Conservation (phyloP, 1,284 basidiomycete species). For the Ceratobasidium sp. region DNA sequence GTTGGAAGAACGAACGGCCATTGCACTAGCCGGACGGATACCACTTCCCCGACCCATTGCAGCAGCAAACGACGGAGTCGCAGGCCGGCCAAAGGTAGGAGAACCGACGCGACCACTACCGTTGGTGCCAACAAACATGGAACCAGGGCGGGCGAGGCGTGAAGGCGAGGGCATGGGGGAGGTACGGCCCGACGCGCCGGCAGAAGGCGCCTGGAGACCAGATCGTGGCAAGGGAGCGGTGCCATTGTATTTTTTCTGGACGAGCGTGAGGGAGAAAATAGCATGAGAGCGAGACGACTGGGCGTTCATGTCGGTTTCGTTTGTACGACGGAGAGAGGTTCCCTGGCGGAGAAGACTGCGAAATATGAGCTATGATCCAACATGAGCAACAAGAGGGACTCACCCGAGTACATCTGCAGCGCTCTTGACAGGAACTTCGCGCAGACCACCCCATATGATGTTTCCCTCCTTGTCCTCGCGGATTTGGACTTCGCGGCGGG, state of each 20-base stretch:
- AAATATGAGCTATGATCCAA: slow-evolving; percentile 26
- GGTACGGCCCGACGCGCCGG: slow-evolving; percentile 39
- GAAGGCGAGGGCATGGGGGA: slow-evolving; percentile 84
- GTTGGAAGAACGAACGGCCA: slow-evolving; percentile 62
- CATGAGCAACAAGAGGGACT: slow-evolving; percentile 57
- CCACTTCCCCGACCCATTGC: slow-evolving; percentile 72
- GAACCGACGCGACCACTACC: slow-evolving; percentile 70
- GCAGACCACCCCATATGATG: slow-evolving; percentile 96
- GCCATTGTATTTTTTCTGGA: slow-evolving; percentile 85
- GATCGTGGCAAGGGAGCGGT: slow-evolving; percentile 76
- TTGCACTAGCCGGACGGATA: slow-evolving; percentile 79
- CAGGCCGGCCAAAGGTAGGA: slow-evolving; percentile 78
- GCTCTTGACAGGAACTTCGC: slow-evolving; percentile 88
- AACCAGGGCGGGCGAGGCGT: slow-evolving; percentile 80
- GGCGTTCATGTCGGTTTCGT: slow-evolving; percentile 99
- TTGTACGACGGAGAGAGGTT: slow-evolving; percentile 90
- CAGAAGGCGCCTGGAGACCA: slow-evolving; percentile 54
- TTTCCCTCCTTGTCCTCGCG: slow-evolving; percentile 96
- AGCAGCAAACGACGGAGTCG: slow-evolving; percentile 79
- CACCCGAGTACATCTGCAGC: slow-evolving; percentile 92
- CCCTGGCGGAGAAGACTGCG: slow-evolving; percentile 85
- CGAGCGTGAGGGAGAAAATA: slow-evolving; percentile 96
- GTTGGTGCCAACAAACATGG: slow-evolving; percentile 66
- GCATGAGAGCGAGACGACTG: slow-evolving; percentile 98
- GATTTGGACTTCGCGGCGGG: slow-evolving; percentile 90